Conservation (phyloP, 2,329 filamentous ascomycete genomes). For the Conoideocrella luteorostrata region DNA sequence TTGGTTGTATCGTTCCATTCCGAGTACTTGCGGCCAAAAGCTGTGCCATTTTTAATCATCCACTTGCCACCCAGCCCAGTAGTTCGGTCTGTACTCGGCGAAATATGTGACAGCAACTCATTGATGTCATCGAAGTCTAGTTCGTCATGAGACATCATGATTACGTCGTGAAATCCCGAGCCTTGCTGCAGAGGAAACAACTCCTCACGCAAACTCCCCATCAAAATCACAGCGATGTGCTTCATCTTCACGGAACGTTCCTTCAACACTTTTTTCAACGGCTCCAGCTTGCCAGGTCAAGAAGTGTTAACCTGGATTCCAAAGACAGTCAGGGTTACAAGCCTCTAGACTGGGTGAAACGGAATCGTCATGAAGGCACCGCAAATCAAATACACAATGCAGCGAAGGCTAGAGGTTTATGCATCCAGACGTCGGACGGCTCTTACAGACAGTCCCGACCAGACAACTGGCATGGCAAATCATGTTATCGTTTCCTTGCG, state of each 20-base stretch:
- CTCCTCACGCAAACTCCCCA: constrained; percentile 39
- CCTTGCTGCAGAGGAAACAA: constrained; percentile 36
- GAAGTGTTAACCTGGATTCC: too few species aligned
- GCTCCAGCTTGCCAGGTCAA: too few species aligned
- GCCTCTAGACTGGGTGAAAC: too few species aligned
- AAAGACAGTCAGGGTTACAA: too few species aligned
- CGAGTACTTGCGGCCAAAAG: not conserved
- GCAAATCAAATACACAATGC: too few species aligned
- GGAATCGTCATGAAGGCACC: too few species aligned
- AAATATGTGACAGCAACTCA: constrained; percentile 16
- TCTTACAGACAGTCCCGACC: too few species aligned
- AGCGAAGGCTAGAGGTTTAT: too few species aligned
- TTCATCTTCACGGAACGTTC: constrained; percentile 29
- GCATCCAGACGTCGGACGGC: too few species aligned
- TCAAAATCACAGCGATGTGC: constrained; percentile 33
- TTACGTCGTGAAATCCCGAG: constrained; percentile 28
- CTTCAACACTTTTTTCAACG: constrained; percentile 18
- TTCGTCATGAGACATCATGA: constrained; percentile 26
- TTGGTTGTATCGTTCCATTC: constrained; percentile 13
- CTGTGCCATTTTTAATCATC: constrained; percentile 10
- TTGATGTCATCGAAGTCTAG: constrained; percentile 16
- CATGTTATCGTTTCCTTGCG: too few species aligned
- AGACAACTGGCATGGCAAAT: too few species aligned
- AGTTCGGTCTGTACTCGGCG: constrained; percentile 17
- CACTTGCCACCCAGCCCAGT: constrained; percentile 16